phyloP scores from a whole-genome alignment of 1,284 basidiomycete species.

The Moesziomyces antarcticus region DNA sequence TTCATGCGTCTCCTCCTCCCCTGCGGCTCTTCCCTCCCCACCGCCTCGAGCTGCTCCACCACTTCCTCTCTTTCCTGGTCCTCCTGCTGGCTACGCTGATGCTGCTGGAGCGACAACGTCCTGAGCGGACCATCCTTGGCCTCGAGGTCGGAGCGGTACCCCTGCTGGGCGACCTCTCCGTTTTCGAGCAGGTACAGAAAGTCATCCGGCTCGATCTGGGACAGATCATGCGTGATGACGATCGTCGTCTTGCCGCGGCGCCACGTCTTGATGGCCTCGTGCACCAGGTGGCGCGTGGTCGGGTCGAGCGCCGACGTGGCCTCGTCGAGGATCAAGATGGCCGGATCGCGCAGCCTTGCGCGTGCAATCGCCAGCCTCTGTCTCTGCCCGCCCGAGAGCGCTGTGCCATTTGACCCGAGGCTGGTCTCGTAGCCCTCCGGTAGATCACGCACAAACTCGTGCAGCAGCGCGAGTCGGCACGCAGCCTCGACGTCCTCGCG shows the following conservation, averaged over 20 bases:
- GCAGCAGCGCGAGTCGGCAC: conserved; percentile 84
- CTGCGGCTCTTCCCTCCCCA: conserved; percentile 66
- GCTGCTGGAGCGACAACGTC: conserved; percentile 16
- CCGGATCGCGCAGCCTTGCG: conserved; percentile 85
- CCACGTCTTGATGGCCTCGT: conserved; percentile 87
- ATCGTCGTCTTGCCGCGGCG: conserved; percentile 87
- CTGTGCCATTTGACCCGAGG: conserved; percentile 77
- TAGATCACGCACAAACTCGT: conserved; percentile 84
- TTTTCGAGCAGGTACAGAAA: conserved; percentile 91
- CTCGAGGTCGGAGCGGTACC: conserved; percentile 82
- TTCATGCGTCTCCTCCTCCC: conserved; percentile 65
- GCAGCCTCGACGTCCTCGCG: conserved; percentile 81
- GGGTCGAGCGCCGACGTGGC: conserved; percentile 94
- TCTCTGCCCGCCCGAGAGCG: conserved; percentile 89
- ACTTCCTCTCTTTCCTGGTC: conserved; percentile 68
- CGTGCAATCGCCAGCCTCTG: conserved; percentile 92
- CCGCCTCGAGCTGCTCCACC: conserved; percentile 59
- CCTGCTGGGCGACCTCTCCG: conserved; percentile 86
- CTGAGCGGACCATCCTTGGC: conserved; percentile 22
- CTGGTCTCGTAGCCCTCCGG: conserved; percentile 89
- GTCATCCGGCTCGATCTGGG: conserved; percentile 80
- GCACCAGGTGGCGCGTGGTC: conserved; percentile 85
- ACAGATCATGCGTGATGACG: conserved; percentile 94
- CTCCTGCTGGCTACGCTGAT: conserved; percentile 37
- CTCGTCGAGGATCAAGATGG: conserved; percentile 93